A percentile compares a stretch with the other conserved stretches of the same genome.
These are phyloP conservation scores for Calonectria pteridis DNA, from an alignment of 2,329 filamentous ascomycete species.

Conservation along the genomic window DNA sequence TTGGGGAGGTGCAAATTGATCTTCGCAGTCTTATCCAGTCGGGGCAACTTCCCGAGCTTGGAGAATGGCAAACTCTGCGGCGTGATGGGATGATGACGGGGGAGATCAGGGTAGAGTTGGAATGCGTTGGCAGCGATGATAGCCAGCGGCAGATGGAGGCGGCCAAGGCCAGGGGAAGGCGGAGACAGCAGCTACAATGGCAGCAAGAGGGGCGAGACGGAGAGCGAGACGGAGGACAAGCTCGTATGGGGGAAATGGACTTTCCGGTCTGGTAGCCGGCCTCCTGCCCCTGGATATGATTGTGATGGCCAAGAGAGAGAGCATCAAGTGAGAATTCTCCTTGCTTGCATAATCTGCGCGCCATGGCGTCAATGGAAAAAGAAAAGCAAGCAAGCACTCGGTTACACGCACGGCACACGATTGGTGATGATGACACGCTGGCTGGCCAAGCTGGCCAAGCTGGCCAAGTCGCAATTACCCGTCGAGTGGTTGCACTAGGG, in stretches of 20 bases:
- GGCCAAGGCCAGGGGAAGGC: constrained; percentile 30
- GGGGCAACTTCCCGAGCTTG: constrained; percentile 34
- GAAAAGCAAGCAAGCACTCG: background rate
- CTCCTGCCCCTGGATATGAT: background rate
- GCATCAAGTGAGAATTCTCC: constrained; percentile 17
- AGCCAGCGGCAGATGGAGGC: constrained; percentile 36
- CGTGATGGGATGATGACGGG: constrained; percentile 35
- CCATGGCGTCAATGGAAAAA: constrained; percentile 9
- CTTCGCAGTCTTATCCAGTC: constrained; percentile 39
- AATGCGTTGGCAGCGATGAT: constrained; percentile 36
- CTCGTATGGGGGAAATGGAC: constrained; percentile 41
- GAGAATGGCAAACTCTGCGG: constrained; percentile 38
- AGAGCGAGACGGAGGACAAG: constrained; percentile 36
- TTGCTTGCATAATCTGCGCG: constrained; percentile 2
- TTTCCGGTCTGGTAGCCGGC: constrained; percentile 41
- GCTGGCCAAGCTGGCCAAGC: background rate
- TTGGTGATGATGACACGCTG: background rate
- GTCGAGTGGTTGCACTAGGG: constrained; percentile 29
- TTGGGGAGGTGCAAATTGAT: constrained; percentile 42
- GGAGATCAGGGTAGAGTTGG: constrained; percentile 34
- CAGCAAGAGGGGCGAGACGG: constrained; percentile 34
- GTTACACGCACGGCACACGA: constrained; percentile 11
- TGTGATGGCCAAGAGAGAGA: background rate
- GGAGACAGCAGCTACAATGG: constrained; percentile 33
- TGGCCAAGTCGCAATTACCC: constrained; percentile 18